Evolutionary conservation across 306 rosid genomes (phyloP).

Genomic region (Dryas alaskensis): DNA sequence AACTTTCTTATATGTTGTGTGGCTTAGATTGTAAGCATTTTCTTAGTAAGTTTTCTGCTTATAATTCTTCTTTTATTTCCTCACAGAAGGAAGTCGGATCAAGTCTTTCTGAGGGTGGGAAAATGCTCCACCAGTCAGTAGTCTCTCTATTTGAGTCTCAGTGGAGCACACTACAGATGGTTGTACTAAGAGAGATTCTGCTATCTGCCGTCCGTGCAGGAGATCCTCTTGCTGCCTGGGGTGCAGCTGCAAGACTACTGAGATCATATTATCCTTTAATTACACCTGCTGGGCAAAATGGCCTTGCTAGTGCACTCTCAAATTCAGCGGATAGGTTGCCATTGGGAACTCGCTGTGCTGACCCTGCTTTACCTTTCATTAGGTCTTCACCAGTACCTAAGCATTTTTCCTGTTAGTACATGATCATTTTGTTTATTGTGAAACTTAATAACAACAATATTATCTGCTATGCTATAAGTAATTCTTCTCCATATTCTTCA

Average conservation of each 20-base stretch:
- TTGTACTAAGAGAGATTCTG: constrained; percentile 88
- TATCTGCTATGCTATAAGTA: not conserved
- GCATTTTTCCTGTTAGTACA: not conserved
- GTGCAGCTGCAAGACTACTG: constrained; percentile 92
- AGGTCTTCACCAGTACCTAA: constrained; percentile 48
- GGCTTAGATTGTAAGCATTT: constrained; percentile 8
- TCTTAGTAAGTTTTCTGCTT: constrained; percentile 10
- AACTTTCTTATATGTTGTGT: not conserved
- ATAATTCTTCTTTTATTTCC: constrained; percentile 27
- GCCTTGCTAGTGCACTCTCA: constrained; percentile 87
- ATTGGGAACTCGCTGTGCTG: constrained; percentile 86
- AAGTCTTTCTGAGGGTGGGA: constrained; percentile 59
- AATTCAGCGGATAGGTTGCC: constrained; percentile 90
- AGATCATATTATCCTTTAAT: constrained; percentile 94
- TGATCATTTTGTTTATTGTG: constrained; percentile 8
- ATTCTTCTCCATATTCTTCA: not conserved
- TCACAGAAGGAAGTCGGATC: constrained; percentile 68
- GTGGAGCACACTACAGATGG: constrained; percentile 98
- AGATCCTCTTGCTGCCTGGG: constrained; percentile 99
- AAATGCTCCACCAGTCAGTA: constrained; percentile 74
- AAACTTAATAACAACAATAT: constrained; percentile 6
- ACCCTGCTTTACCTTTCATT: constrained; percentile 91
- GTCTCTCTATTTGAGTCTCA: constrained; percentile 90
- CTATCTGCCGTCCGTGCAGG: constrained; percentile 94
- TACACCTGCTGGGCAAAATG: constrained; percentile 92